Evolutionary conservation across 2,329 filamentous ascomycete species (phyloP).

Genomic region (Lecanosticta acicola): DNA sequence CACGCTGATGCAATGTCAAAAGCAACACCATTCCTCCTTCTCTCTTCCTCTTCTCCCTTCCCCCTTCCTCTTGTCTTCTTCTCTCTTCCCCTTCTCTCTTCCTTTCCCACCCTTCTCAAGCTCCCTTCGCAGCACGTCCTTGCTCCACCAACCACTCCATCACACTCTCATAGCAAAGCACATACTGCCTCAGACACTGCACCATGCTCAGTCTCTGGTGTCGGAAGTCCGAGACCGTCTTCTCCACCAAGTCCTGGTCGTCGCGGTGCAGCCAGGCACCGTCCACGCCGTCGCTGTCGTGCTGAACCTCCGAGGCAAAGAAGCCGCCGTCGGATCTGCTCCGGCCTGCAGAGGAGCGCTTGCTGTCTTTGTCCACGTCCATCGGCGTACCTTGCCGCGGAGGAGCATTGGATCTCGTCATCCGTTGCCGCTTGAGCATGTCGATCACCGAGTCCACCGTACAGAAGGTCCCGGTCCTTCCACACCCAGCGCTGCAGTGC

Average conservation of each 20-base stretch:
- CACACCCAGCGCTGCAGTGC: constrained; percentile 93
- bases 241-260: constrained; percentile 71
- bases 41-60: too few species aligned
- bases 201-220: constrained; percentile 92
- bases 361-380: constrained; percentile 34
- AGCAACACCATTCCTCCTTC: too few species aligned
- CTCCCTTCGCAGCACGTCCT: constrained; percentile 9
- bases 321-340: constrained; percentile 20
- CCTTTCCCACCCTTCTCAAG: not conserved
- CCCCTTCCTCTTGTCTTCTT: too few species aligned
- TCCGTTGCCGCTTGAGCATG: constrained; percentile 82
- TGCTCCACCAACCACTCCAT: constrained; percentile 71
- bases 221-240: constrained; percentile 86
- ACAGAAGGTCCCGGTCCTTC: constrained; percentile 92
- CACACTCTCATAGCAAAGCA: constrained; percentile 92
- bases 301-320: constrained; percentile 23
- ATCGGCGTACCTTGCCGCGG: constrained; percentile 38
- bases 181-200: constrained; percentile 86
- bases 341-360: not conserved
- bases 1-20: too few species aligned
- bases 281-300: constrained; percentile 30
- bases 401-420: constrained; percentile 25
- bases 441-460: constrained; percentile 94
- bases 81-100: not conserved
- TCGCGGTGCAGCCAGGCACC: constrained; percentile 65